Conservation (phyloP, 2,329 filamentous ascomycete genomes). For the Cercospora sp. region DNA sequence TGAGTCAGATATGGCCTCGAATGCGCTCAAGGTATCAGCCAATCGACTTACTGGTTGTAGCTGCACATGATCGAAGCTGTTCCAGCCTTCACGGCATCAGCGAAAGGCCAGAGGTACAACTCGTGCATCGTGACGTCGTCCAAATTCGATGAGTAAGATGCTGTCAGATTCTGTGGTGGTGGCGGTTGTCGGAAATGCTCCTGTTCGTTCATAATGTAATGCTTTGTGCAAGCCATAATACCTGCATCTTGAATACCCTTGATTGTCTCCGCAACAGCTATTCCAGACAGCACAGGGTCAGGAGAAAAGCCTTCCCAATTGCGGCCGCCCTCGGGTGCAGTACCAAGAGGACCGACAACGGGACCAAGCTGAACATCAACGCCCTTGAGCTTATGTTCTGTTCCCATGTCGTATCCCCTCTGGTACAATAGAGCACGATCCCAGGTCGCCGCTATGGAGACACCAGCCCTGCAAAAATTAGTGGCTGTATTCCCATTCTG, state of each 20-base stretch:
- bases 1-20: not conserved
- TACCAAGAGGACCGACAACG: slow-evolving; percentile 35
- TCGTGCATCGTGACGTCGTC: slow-evolving; percentile 61
- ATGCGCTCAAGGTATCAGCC: not conserved
- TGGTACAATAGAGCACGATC: slow-evolving; percentile 38
- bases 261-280: slow-evolving; percentile 70
- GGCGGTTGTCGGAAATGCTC: slow-evolving; percentile 55
- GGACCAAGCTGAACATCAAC: slow-evolving; percentile 35
- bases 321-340: slow-evolving; percentile 43
- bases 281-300: slow-evolving; percentile 73
- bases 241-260: slow-evolving; percentile 62
- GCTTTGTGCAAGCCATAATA: slow-evolving; percentile 79
- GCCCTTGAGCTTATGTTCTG: slow-evolving; percentile 36
- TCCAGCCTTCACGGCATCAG: slow-evolving; percentile 52
- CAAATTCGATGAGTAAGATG: slow-evolving; percentile 54
- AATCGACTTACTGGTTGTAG: slow-evolving; percentile 51
- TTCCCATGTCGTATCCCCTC: slow-evolving; percentile 38
- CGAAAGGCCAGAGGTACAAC: slow-evolving; percentile 48
- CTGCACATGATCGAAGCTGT: slow-evolving; percentile 54
- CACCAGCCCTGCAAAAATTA: slow-evolving; percentile 42
- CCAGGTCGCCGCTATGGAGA: slow-evolving; percentile 52
- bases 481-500: slow-evolving; percentile 39
- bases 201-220: slow-evolving; percentile 71
- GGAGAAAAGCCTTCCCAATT: slow-evolving; percentile 72
- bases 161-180: slow-evolving; percentile 9